Conservation (phyloP, 78 protist species). For the Guillardia theta region DNA sequence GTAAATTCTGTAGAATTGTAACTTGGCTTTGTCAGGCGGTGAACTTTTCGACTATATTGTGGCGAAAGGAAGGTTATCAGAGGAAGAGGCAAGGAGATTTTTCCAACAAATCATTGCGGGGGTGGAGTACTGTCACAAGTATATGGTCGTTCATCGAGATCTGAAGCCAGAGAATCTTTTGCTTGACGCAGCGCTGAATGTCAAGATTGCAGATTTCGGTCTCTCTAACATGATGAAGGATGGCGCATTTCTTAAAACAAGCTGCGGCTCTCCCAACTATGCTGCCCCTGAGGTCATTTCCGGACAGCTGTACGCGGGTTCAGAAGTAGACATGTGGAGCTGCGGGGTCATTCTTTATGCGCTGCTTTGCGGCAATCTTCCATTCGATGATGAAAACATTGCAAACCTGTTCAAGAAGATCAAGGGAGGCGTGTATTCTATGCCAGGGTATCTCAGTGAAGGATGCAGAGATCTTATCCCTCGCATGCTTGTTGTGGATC, state of each 20-base stretch:
- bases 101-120: constrained; percentile 98
- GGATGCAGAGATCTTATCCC: constrained; percentile 82
- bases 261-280: constrained; percentile 99
- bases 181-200: constrained; percentile 31
- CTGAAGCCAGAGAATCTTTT: constrained; percentile 97
- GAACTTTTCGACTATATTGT: constrained; percentile 98
- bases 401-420: constrained; percentile 93
- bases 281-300: constrained; percentile 99
- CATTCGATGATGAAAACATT: constrained; percentile 97
- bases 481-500: constrained; percentile 74
- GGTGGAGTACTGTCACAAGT: constrained; percentile 93
- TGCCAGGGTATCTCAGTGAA: constrained; percentile 61
- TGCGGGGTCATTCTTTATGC: constrained; percentile 89
- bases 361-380: constrained; percentile 93
- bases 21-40: constrained; percentile 86
- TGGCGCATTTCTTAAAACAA: constrained; percentile 92
- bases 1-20: not conserved
- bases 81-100: constrained; percentile 85
- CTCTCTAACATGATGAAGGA: constrained; percentile 94
- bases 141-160: constrained; percentile 96
- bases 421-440: constrained; percentile 79
- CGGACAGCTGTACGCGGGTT: constrained; percentile 92
- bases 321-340: constrained; percentile 92
- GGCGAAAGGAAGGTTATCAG: constrained; percentile 85
- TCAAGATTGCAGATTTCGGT: constrained; percentile 98